A percentile compares a stretch with the other conserved stretches of the same genome.
phyloP scores from a whole-genome alignment of 2,329 filamentous ascomycete species.

The Beauveria pseudobassiana region DNA sequence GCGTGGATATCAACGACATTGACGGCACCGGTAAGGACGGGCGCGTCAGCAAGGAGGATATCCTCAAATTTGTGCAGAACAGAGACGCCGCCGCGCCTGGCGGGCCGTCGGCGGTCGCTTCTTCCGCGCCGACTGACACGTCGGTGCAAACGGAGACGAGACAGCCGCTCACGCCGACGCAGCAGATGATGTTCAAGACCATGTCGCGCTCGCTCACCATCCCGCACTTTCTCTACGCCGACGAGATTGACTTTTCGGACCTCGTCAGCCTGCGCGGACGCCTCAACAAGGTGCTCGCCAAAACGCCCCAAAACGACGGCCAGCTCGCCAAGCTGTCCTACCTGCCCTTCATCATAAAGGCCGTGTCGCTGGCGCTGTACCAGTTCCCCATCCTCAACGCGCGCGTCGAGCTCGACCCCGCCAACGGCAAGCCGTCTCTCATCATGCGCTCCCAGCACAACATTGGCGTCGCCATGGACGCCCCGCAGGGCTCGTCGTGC shows the following conservation, averaged over 20 bases:
- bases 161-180: constrained; percentile 66
- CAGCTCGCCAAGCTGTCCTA: constrained; percentile 67
- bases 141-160: constrained; percentile 58
- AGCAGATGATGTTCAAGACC: constrained; percentile 91
- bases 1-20: constrained; percentile 70
- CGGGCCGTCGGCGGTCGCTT: constrained; percentile 17
- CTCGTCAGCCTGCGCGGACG: constrained; percentile 65
- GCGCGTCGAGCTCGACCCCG: constrained; percentile 56
- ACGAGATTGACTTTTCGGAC: constrained; percentile 75
- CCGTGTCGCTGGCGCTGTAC: constrained; percentile 75
- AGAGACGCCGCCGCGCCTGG: constrained; percentile 33
- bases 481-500: constrained; percentile 78
- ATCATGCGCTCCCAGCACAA: constrained; percentile 81
- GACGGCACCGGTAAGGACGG: constrained; percentile 85
- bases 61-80: constrained; percentile 60
- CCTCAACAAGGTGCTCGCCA: constrained; percentile 58
- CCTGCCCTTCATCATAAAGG: constrained; percentile 93
- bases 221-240: constrained; percentile 92
- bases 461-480: constrained; percentile 94
- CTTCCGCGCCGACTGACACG: constrained; percentile 23
- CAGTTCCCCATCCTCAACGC: constrained; percentile 84
- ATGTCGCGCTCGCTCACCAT: constrained; percentile 91
- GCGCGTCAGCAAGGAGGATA: constrained; percentile 86
- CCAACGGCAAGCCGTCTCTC: constrained; percentile 60
- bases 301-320: constrained; percentile 39